Conservation (phyloP, 1,284 basidiomycete species). For the Irpex sp. region DNA sequence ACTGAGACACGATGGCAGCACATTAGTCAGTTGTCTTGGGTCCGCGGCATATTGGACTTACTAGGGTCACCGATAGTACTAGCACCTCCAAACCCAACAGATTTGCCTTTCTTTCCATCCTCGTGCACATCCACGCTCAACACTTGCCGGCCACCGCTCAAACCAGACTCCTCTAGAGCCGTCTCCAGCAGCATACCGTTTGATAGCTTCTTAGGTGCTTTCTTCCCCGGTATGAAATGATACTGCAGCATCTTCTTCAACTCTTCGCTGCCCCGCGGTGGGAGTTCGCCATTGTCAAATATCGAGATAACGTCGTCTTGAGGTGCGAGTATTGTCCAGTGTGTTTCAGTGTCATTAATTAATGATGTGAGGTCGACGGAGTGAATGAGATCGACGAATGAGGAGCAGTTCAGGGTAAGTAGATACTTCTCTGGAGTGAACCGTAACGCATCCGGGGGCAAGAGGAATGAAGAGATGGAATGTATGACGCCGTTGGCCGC, state of each 20-base stretch:
- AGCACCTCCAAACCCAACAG: constrained; percentile 83
- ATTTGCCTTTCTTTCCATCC: constrained; percentile 31
- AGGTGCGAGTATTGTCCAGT: constrained; percentile 86
- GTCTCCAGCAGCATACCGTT: constrained; percentile 80
- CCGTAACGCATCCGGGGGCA: constrained; percentile 74
- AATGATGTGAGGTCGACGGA: constrained; percentile 75
- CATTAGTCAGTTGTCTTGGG: background rate
- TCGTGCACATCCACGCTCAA: constrained; percentile 65
- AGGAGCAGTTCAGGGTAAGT: constrained; percentile 84
- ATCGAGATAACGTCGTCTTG: constrained; percentile 79
- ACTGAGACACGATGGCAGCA: constrained; percentile 38
- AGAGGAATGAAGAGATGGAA: constrained; percentile 78
- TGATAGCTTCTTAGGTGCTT: constrained; percentile 64
- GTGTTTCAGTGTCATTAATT: constrained; percentile 71
- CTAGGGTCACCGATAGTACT: constrained; percentile 75
- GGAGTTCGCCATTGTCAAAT: constrained; percentile 51
- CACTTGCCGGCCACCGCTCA: constrained; percentile 72
- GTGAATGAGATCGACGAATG: constrained; percentile 86
- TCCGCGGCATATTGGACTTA: constrained; percentile 33
- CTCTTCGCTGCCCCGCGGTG: constrained; percentile 61
- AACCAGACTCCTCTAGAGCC: constrained; percentile 63
- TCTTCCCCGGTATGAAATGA: constrained; percentile 83
- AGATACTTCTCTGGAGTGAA: constrained; percentile 93
- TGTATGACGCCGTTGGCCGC: constrained; percentile 96
- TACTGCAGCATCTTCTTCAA: constrained; percentile 71